Conservation (phyloP, 192 early-diverging fungal species). For the Linnemannia exigua region DNA sequence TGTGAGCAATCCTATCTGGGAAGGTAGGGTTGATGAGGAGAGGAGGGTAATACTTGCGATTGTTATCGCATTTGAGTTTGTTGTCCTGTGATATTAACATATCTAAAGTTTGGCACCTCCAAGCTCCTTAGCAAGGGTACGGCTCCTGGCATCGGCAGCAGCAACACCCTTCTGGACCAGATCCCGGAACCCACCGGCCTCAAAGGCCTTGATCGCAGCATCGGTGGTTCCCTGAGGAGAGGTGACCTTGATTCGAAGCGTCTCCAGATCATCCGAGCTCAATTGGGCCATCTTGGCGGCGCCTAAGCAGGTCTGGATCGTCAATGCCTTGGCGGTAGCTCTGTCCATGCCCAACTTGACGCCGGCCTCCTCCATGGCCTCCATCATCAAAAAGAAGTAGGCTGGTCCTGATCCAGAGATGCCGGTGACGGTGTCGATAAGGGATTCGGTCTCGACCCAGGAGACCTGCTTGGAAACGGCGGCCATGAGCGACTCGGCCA, state of each 20-base stretch:
- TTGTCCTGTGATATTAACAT: not conserved
- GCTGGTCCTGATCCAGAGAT: slow-evolving; percentile 93
- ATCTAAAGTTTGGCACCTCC: slow-evolving; percentile 58
- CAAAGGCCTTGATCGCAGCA: slow-evolving; percentile 88
- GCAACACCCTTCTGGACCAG: slow-evolving; percentile 71
- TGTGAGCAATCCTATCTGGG: not conserved
- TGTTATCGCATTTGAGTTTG: not conserved
- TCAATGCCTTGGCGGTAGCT: slow-evolving; percentile 83
- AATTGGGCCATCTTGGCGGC: slow-evolving; percentile 89
- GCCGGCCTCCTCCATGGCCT: slow-evolving; percentile 89
- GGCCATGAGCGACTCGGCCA: slow-evolving; percentile 78
- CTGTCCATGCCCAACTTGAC: slow-evolving; percentile 80
- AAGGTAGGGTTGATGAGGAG: not conserved
- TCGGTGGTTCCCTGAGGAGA: slow-evolving; percentile 95
- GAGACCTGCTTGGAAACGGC: slow-evolving; percentile 86
- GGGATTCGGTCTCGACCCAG: slow-evolving; percentile 86
- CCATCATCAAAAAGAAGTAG: slow-evolving; percentile 95
- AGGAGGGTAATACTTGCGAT: not conserved
- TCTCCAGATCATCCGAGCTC: slow-evolving; percentile 77
- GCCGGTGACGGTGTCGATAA: slow-evolving; percentile 91
- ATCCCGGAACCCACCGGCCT: slow-evolving; percentile 70
- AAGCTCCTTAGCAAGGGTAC: slow-evolving; percentile 77
- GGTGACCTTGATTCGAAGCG: slow-evolving; percentile 90
- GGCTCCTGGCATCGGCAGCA: slow-evolving; percentile 78
- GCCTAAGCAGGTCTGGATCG: slow-evolving; percentile 93